Conservation (phyloP, 768 basidiomycete genomes). For the Dacryopinax spathularia region DNA sequence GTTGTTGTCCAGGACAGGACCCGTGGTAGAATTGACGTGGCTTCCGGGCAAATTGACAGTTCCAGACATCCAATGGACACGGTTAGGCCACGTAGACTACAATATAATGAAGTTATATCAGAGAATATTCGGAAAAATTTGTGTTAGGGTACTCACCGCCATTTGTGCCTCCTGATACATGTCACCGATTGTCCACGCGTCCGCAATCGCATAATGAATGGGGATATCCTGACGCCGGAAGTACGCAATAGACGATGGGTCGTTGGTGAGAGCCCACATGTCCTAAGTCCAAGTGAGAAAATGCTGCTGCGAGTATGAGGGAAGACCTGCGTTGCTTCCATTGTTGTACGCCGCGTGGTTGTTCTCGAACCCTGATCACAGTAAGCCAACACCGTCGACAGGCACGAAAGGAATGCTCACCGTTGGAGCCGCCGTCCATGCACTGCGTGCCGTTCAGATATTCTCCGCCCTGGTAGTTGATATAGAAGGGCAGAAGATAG, state of each 20-base stretch:
- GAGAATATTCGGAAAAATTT: not conserved
- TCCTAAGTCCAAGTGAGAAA: not conserved
- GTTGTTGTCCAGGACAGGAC: constrained; percentile 11
- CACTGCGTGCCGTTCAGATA: constrained; percentile 10
- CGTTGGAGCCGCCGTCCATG: constrained; percentile 12
- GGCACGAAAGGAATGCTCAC: not conserved
- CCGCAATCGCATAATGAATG: constrained; percentile 10
- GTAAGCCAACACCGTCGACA: not conserved
- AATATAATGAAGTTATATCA: not conserved
- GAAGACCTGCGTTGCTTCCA: constrained; percentile 7
- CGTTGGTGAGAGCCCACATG: constrained; percentile 11
- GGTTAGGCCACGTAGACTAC: constrained; percentile 6
- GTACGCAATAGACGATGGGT: constrained; percentile 9
- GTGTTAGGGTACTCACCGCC: constrained; percentile 9
- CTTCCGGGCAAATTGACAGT: constrained; percentile 11
- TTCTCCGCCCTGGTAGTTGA: constrained; percentile 11
- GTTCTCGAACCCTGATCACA: not conserved
- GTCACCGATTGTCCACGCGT: constrained; percentile 12
- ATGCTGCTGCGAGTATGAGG: not conserved
- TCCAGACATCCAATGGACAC: constrained; percentile 8
- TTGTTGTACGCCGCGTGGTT: constrained; percentile 9
- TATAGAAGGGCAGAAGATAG: constrained; percentile 9
- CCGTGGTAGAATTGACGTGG: constrained; percentile 7
- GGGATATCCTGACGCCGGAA: constrained; percentile 11
- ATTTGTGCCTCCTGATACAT: constrained; percentile 12